Conservation (phyloP, 2,329 filamentous ascomycete genomes). For the Sporothrix luriei region DNA sequence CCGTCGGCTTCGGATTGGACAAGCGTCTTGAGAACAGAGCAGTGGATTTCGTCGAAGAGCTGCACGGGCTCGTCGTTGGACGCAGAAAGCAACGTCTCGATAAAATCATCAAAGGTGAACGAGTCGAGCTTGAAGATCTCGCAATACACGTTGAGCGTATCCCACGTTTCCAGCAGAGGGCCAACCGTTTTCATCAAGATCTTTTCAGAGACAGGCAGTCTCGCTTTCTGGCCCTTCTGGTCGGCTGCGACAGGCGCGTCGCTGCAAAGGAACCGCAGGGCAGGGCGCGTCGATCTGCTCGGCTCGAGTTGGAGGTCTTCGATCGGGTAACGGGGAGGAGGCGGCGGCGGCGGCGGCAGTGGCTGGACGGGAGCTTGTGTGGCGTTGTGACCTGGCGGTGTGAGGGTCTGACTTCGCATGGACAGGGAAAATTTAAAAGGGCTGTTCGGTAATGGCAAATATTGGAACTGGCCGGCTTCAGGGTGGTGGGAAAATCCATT, state of each 20-base stretch:
- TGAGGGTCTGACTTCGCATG: constrained; percentile 41
- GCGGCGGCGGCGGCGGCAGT: constrained; percentile 71
- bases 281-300: constrained; percentile 68
- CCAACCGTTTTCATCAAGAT: constrained; percentile 86
- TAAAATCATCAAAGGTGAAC: constrained; percentile 95
- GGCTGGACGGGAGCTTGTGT: constrained; percentile 51
- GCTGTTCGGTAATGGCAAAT: constrained; percentile 50
- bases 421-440: constrained; percentile 52
- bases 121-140: constrained; percentile 93
- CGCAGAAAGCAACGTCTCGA: constrained; percentile 80
- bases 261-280: constrained; percentile 74
- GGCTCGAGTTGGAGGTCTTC: constrained; percentile 85
- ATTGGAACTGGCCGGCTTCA: constrained; percentile 46
- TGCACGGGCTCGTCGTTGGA: constrained; percentile 76
- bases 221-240: constrained; percentile 50
- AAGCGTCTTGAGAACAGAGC: constrained; percentile 82
- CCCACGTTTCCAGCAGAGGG: constrained; percentile 85
- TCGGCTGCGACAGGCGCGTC: constrained; percentile 59
- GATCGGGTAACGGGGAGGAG: constrained; percentile 88
- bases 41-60: constrained; percentile 87
- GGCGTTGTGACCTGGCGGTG: constrained; percentile 47
- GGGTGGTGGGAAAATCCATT: constrained; percentile 37
- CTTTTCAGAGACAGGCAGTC: constrained; percentile 52
- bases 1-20: constrained; percentile 74
- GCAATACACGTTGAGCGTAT: constrained; percentile 96